phyloP scores from a whole-genome alignment of 2,329 filamentous ascomycete species.

The Myriosclerotinia duriaeana region DNA sequence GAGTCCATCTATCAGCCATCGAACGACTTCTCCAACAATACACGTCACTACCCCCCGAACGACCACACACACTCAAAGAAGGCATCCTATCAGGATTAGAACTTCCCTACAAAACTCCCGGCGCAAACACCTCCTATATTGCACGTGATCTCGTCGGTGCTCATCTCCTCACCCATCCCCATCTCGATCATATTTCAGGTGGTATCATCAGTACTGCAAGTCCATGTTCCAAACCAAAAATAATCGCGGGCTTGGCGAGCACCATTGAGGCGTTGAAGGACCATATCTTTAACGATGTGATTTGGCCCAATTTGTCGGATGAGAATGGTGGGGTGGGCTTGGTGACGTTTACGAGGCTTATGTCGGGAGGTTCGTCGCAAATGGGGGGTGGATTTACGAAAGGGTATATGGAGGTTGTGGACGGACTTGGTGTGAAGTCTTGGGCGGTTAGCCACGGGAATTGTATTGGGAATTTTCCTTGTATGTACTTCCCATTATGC shows the following conservation, averaged over 20 bases:
- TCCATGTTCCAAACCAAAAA: conserved; percentile 77
- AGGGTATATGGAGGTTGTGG: conserved; percentile 85
- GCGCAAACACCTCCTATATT: conserved; percentile 79
- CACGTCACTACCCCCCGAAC: conserved; percentile 45
- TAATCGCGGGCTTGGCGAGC: conserved; percentile 78
- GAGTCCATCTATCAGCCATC: conserved; percentile 84
- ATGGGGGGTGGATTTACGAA: conserved; percentile 75
- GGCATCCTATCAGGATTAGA: conserved; percentile 81
- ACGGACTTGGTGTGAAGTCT: conserved; percentile 84
- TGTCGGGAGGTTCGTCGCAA: conserved; percentile 83
- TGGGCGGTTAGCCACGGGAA: conserved; percentile 88
- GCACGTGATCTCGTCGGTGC: conserved; percentile 78
- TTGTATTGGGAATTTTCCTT: conserved; percentile 72
- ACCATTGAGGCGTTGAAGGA: conserved; percentile 91
- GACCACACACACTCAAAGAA: conserved; percentile 56
- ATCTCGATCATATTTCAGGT: conserved; percentile 82
- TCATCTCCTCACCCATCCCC: conserved; percentile 94
- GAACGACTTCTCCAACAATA: conserved; percentile 63
- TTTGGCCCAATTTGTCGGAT: conserved; percentile 96
- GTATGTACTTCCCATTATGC: conserved; percentile 50
- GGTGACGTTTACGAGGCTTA: conserved; percentile 83
- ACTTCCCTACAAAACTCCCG: conserved; percentile 63
- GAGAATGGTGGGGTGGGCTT: conserved; percentile 93
- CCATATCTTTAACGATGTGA: conserved; percentile 96
- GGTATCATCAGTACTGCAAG: conserved; percentile 83